phyloP scores from a whole-genome alignment of 176 grass and related monocot species.

The Aegilops bicornis region DNA sequence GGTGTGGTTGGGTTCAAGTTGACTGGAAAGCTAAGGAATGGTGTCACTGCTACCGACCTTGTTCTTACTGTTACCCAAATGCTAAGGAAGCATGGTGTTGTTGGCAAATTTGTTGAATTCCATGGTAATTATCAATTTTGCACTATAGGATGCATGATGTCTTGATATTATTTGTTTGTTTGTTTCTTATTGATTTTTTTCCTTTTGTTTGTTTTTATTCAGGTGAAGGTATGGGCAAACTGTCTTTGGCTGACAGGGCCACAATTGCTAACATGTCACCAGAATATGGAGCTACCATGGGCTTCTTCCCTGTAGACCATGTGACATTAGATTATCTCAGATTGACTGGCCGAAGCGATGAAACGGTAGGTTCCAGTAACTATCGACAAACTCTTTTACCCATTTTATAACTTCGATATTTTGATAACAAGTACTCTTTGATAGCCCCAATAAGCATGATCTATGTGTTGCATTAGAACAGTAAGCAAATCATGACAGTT shows the following conservation, averaged over 20 bases:
- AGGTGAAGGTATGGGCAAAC: slow-evolving; percentile 94
- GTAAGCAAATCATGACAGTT: neutral
- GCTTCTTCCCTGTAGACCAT: slow-evolving; percentile 97
- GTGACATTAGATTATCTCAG: slow-evolving; percentile 94
- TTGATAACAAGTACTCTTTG: slow-evolving; percentile 6
- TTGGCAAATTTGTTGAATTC: slow-evolving; percentile 91
- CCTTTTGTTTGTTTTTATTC: slow-evolving; percentile 9
- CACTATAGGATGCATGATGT: neutral
- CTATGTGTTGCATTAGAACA: neutral
- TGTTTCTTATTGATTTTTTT: neutral
- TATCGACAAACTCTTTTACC: slow-evolving; percentile 5
- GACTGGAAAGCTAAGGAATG: slow-evolving; percentile 53
- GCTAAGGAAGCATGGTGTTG: slow-evolving; percentile 80
- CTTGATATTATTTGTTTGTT: slow-evolving; percentile 15
- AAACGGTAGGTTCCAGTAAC: slow-evolving; percentile 54
- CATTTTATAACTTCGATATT: neutral
- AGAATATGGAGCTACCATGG: slow-evolving; percentile 98
- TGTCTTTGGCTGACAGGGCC: slow-evolving; percentile 88
- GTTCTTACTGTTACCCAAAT: slow-evolving; percentile 82
- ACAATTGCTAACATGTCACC: slow-evolving; percentile 99
- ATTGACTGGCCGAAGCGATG: slow-evolving; percentile 83
- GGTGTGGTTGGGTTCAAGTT: slow-evolving; percentile 89
- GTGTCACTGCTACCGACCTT: slow-evolving; percentile 78
- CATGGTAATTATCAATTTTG: slow-evolving; percentile 49
- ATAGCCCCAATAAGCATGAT: slow-evolving; percentile 13